Conservation (phyloP, 768 basidiomycete genomes). For the Lactifluus piperatus region DNA sequence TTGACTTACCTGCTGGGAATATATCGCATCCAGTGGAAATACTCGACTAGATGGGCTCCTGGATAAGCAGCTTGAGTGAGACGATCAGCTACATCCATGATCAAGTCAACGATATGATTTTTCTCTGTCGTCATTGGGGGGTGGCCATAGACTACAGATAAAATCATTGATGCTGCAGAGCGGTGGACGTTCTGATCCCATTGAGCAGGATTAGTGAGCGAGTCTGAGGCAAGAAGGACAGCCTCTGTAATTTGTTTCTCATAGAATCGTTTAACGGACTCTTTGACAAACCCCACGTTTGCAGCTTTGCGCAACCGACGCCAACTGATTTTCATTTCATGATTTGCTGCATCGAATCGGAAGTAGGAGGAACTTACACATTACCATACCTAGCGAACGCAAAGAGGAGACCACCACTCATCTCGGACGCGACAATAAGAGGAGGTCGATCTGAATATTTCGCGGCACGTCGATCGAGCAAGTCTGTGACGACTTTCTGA, state of each 20-base stretch:
- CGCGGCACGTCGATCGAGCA: constrained; percentile 2
- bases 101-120: not conserved
- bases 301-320: not conserved
- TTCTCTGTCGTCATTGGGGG: not conserved
- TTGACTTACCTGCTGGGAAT: too few species aligned
- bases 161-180: not conserved
- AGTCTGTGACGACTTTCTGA: not conserved
- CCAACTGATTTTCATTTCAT: not conserved
- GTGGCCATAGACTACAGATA: not conserved
- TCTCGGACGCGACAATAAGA: too few species aligned
- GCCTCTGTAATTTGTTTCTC: too few species aligned
- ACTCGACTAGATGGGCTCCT: too few species aligned
- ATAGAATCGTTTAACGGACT: not conserved
- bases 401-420: too few species aligned
- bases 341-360: not conserved
- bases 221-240: too few species aligned
- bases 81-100: too few species aligned
- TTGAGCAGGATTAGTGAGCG: not conserved
- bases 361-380: not conserved
- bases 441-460: too few species aligned
- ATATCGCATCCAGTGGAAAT: too few species aligned
- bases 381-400: not conserved
- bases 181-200: not conserved
- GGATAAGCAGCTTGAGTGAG: too few species aligned
- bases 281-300: not conserved